Evolutionary conservation across 2,329 filamentous ascomycete genomes (phyloP).

Genomic region (Scedosporium apiospermum): DNA sequence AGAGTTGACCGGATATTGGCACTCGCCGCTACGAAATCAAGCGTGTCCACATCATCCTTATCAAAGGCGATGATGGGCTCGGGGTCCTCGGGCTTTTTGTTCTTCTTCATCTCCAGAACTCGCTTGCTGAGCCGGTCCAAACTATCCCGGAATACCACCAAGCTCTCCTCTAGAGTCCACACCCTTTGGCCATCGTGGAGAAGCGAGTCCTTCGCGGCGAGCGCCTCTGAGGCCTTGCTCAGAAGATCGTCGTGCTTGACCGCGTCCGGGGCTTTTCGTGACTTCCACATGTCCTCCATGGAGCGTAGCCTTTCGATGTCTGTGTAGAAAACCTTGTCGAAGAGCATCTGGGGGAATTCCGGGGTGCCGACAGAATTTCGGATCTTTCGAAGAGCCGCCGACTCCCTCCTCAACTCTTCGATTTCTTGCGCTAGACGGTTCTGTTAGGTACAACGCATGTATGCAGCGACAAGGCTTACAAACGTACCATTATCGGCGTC

Average conservation of each 20-base stretch:
- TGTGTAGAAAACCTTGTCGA: constrained; percentile 83
- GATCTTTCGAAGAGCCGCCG: constrained; percentile 74
- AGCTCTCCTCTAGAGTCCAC: constrained; percentile 79
- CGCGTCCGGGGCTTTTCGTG: constrained; percentile 61
- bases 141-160: constrained; percentile 79
- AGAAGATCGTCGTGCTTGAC: constrained; percentile 59
- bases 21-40: constrained; percentile 87
- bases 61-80: constrained; percentile 75
- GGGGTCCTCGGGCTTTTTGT: constrained; percentile 35
- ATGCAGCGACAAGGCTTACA: background rate
- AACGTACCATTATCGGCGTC: constrained; percentile 66
- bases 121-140: constrained; percentile 67
- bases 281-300: constrained; percentile 97
- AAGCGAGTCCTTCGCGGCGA: constrained; percentile 44
- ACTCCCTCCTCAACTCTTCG: constrained; percentile 74
- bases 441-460: constrained; percentile 7
- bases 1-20: constrained; percentile 81
- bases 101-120: constrained; percentile 52
- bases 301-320: constrained; percentile 75
- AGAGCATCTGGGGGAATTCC: constrained; percentile 70
- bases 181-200: constrained; percentile 59
- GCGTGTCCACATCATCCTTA: constrained; percentile 90
- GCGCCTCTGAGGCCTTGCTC: constrained; percentile 36
- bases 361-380: constrained; percentile 69
- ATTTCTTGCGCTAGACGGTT: constrained; percentile 59